Evolutionary conservation across 495 filamentous ascomycete species (phyloP).

Genomic region (Amphirosellinia nigrospora): DNA sequence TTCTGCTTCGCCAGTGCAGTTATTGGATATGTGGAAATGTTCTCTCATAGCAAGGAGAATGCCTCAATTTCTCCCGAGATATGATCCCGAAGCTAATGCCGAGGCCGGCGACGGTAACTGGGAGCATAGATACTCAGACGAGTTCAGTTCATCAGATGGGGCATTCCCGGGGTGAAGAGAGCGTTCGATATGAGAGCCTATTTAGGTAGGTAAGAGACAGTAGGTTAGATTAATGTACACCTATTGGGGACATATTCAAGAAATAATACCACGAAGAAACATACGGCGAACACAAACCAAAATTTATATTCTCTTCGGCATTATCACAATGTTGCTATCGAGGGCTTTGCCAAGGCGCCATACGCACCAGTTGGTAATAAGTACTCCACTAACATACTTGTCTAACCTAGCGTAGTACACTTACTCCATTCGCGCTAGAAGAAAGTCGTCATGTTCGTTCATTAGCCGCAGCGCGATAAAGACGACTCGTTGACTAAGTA

Average conservation of each 20-base stretch:
- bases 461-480: neutral
- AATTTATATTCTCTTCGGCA: neutral
- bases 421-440: neutral
- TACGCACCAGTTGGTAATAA: neutral
- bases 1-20: conserved; percentile 29
- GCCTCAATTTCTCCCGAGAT: neutral
- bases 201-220: neutral
- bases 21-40: conserved; percentile 12
- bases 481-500: neutral
- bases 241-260: neutral
- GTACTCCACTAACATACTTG: neutral
- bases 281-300: neutral
- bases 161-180: neutral
- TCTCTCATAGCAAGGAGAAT: neutral
- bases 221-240: neutral
- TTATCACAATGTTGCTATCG: too few relatives aligned
- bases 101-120: neutral
- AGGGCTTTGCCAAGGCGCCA: too few relatives aligned
- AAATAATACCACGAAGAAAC: neutral
- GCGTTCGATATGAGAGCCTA: neutral
- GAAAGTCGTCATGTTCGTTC: neutral
- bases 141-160: neutral
- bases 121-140: neutral
- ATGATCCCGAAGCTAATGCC: neutral
- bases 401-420: neutral